Base-by-base conservation (phyloP, 2,329 filamentous ascomycete genomes). In the Furcasterigmium furcatum region DNA sequence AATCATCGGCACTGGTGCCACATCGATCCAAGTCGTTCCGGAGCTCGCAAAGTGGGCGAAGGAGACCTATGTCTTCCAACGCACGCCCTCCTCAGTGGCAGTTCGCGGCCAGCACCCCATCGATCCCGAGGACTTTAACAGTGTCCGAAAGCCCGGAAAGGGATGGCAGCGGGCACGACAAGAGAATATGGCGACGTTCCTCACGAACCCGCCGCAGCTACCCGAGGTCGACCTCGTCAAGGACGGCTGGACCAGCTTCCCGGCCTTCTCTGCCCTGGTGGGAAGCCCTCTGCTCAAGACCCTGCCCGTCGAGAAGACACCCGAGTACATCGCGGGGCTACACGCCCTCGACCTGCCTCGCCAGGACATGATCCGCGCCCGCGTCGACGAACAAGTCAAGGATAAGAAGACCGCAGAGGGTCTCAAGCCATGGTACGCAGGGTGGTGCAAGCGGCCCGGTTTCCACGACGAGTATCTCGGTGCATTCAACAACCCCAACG, bases 361-460 rank as follows among this genome's bases (percentile, higher is more conserved):
- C 19, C 60, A 66, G 30, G 70, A 80, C 16, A 49, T 57, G 2
- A 58, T 77, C n/a, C 72, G 79, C 2, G 59, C 59, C 4, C 70
- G 75, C 3, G 65, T 73, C 6, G 70, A 74, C n/a, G 53, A 64
- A 0, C 58, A 75, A 14, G 79, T 85, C n/a, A 59, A 72, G 30
- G 72, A 84, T 52, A 59, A 60, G 10, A 60, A 58, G 2, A 78
- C 72, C 0, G 80, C 81, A 0, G 67, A 70, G 22, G 67, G 60
- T 3, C 67, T 85, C 6, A 78, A 80, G 55, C 66, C 79, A 0
- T 83, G 77, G 76, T 86, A 85, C 55, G 72, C 76, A 1, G 61
- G 62, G 0, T 83, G 76, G 72, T 86, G 82, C 66, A 86, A 86
- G 58, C 73, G 82, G 0, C 80, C 82, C 0, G 73, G 68, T 32